Evolutionary conservation across 106 monocot genomes (phyloP), one percentile per base, ranked within the genome.

Genomic region (Platanthera zijinensis): DNA sequence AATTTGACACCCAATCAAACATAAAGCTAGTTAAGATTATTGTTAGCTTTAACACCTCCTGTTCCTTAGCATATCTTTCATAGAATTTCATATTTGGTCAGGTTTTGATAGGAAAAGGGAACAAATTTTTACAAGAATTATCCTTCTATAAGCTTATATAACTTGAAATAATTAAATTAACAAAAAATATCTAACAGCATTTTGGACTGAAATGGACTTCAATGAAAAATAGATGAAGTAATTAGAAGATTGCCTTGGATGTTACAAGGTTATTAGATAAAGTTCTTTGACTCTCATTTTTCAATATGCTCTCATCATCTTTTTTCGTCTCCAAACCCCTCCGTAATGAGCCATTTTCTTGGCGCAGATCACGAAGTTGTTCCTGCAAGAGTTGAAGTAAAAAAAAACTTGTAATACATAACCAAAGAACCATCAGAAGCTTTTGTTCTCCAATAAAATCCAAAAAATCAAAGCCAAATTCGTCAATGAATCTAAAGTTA

Each of bases 311-410:
- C 7, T 48, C 78, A 78, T 52, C 69, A 72, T 45, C 56, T 50
- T 77, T 77, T 74, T 78, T 86, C 17, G 52, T 77, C 32, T 91
- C 94, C 69, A 84, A 73, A 82, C 61, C 84, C 86, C 61, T 95
- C 75, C 73, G 89, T n/a, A 89, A 79, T 17, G 82, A 89, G 28
- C 76, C 77, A 84, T 89, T 95, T 56, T 95, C 89, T 71, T 85
- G 89, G 68, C 82, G 87, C 45, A 95, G 73, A 73, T 85, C 91
- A 72, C 71, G 87, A 76, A 95, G 80, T 83, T 91, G 89, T 19
- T 84, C 87, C 95, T 95, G 79, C 51, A 46, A 75, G 48, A 50
- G 6, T 46, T 50, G 10, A 76, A 19, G 19, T 71, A 11, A 64
- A 66, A 48, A n/a, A 18, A 6, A n/a, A 69, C 53, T 22, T 76